Base-by-base conservation (phyloP, 2,329 filamentous ascomycete genomes). In the Trichoderma semiorbis region DNA sequence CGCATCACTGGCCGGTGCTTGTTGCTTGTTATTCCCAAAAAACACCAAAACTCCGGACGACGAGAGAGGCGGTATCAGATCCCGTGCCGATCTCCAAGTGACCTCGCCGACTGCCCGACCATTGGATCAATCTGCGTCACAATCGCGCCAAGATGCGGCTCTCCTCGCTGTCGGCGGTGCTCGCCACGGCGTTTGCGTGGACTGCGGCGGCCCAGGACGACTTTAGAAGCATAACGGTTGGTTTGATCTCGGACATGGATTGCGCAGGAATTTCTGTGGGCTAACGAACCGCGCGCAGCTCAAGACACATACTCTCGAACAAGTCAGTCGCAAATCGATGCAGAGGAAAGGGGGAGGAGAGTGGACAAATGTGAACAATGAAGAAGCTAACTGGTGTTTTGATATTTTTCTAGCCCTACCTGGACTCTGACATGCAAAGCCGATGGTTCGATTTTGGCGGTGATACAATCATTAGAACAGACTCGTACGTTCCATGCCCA, bases 381-480 rank as follows among this genome's bases (percentile, higher is more conserved):
- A 43, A 12, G 43, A 55, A 58, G 72, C 75, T 76, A 66, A 75
- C 73, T 62, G 58, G 50, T 34, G 21, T 11, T 58, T 7, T 58
- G 3, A 11, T 28, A 18, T 68, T 74, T 68, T 74, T 68, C 34
- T 79, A 98, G 92, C 96, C 96, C 74, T 99, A 98, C 84, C 90
- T 99, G 77, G 96, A 99, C 84, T 96, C 94, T 73, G 96, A 98
- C 82, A 95, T 98, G 91, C 93, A 97, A 85, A 97, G 93, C 85
- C 92, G 96, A 80, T 99, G 96, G 95, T 99, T 95, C 84, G 96
- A 99, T 85, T 99, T 97, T 88, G 96, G 96, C 80, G 96, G 95
- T 80, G 94, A 97, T 84, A 94, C 95, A 53, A 91, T 99, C 78
- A 88, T 98, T 78, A 86, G 89, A 77, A 90, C 89, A 75, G 89